Evolutionary conservation across 768 basidiomycete genomes (phyloP), one percentile per base, ranked within the genome.

Genomic region (Tricholoma hemisulphureum): DNA sequence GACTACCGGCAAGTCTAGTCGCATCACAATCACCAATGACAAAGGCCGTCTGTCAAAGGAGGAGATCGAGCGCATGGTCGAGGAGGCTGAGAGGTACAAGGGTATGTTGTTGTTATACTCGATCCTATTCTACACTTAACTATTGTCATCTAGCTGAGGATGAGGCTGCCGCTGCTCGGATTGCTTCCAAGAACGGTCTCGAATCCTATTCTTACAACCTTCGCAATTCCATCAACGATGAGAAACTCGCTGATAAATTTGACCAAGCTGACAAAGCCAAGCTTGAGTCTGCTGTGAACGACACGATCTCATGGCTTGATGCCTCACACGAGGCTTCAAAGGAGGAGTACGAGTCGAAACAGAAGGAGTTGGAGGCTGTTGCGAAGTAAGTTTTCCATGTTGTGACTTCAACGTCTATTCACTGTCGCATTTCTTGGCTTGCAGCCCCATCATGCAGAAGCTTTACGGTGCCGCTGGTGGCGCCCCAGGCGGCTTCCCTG

Each of bases 11-110:
- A 97, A 98, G 79, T 93, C 91, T 55, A 92, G 87, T 74, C 89
- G 91, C 61, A 93, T 93, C 71, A 95, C 93, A 59, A 95, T 95
- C 76, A 94, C 90, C 66, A 94, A 94, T 73, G 95, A 97, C 81
- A 95, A 98, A 80, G 94, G 95, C 43, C 93, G 95, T 74, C 77
- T 98, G 64, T 94, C 91, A 62, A 93, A 96, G 79, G 95, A 98
- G 75, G 95, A 98, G 71, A 98, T 98, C 61, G 95, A 98, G 74
- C 91, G 94, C 71, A 98, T 98, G 95, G 93, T 98, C 43, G 71
- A 74, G 59, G 95, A 97, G 71, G 95, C 95, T 55, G 95, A 96
- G 85, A 86, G 87, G 71, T 95, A 94, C 82, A 93, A 89, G 77
- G 78, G 86, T 83, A 73, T 66, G 83, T 67, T n/a, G 21, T 60